Evolutionary conservation across 31 red algal genomes (phyloP).

Genomic region (Asparagopsis taxiformis): DNA sequence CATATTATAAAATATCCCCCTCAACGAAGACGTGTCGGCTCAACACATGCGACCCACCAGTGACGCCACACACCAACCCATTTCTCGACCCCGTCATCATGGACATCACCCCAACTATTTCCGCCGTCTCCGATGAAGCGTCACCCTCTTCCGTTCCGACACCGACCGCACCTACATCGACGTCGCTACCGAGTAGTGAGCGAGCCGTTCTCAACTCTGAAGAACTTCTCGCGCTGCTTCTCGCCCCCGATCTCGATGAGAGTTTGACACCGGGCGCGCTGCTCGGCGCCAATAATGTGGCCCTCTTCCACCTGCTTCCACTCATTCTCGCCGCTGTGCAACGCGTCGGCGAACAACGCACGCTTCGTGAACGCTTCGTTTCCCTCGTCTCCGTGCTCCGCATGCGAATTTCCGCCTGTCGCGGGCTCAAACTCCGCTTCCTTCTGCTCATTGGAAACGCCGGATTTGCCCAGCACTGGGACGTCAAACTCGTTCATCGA

Average conservation of each 20-base stretch:
- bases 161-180: too few species aligned
- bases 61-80: too few species aligned
- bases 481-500: conserved; percentile 60
- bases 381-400: conserved; percentile 54
- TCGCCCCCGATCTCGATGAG: conserved; percentile 76
- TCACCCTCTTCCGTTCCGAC: too few species aligned
- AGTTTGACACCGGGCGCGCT: conserved; percentile 48
- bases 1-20: too few species aligned
- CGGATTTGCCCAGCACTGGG: conserved; percentile 62
- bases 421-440: conserved; percentile 80
- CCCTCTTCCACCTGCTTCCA: conserved; percentile 74
- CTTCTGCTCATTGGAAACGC: conserved; percentile 58
- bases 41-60: too few species aligned
- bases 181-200: too few species aligned
- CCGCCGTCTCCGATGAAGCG: too few species aligned
- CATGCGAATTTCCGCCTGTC: conserved; percentile 57
- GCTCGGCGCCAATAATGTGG: conserved; percentile 43
- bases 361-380: conserved; percentile 28
- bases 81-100: too few species aligned
- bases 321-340: conserved; percentile 68
- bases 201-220: conserved; percentile 24
- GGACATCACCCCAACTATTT: too few species aligned
- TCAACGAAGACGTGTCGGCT: too few species aligned
- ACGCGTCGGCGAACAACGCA: conserved; percentile 57
- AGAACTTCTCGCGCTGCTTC: conserved; percentile 46